Conservation (phyloP, 2,329 filamentous ascomycete genomes). For the Pyrenophora teres region DNA sequence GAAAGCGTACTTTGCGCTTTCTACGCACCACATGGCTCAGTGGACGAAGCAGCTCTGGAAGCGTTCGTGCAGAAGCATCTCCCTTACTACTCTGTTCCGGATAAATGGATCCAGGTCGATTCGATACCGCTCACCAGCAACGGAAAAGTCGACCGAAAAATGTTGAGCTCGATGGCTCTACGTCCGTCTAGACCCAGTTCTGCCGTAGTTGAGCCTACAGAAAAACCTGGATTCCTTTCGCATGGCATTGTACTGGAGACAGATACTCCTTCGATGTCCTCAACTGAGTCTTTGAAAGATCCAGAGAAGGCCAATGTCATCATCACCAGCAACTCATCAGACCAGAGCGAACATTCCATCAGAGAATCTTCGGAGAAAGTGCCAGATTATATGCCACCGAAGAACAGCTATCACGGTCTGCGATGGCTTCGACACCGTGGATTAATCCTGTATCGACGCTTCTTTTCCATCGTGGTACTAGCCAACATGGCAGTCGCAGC, state of each 20-base stretch:
- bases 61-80: constrained; percentile 51
- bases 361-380: constrained; percentile 20
- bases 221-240: neutral
- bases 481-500: constrained; percentile 32
- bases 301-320: constrained; percentile 13
- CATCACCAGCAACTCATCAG: constrained; percentile 18
- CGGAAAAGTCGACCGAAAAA: constrained; percentile 61
- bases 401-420: constrained; percentile 36
- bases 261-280: neutral
- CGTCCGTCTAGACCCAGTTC: constrained; percentile 5
- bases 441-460: constrained; percentile 39
- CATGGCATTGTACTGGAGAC: neutral
- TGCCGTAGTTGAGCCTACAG: neutral
- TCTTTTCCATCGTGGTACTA: constrained; percentile 37
- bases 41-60: constrained; percentile 43
- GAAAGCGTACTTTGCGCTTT: constrained; percentile 58
- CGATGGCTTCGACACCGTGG: constrained; percentile 41
- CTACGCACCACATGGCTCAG: constrained; percentile 47
- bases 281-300: neutral
- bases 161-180: constrained; percentile 44
- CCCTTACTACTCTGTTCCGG: constrained; percentile 62
- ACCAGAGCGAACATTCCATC: constrained; percentile 13
- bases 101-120: constrained; percentile 50
- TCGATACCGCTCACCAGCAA: constrained; percentile 59
- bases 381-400: constrained; percentile 26